Conservation (phyloP, 768 basidiomycete species). For the Xerocomellus dryophilus region DNA sequence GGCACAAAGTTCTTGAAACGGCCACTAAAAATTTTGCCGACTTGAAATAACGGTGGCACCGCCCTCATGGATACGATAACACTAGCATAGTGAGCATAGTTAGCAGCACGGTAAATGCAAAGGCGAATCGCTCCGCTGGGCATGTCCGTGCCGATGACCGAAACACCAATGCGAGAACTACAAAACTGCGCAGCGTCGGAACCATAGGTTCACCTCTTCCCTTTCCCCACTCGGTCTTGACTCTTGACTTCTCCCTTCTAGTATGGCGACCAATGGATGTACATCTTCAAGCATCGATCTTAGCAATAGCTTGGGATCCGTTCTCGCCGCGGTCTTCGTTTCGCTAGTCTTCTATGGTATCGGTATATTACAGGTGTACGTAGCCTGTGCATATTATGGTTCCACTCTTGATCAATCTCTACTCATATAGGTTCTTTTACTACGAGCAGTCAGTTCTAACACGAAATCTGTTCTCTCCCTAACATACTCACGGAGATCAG, state of each 20-base stretch:
- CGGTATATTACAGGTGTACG: too few species aligned
- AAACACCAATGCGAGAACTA: conserved; percentile 4
- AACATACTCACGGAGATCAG: not conserved
- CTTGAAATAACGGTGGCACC: not conserved
- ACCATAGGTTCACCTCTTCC: not conserved
- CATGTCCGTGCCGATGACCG: conserved; percentile 12
- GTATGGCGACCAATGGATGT: conserved; percentile 11
- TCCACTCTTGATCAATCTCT: not conserved
- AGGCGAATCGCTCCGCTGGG: too few species aligned
- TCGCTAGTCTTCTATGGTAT: too few species aligned
- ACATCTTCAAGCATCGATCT: conserved; percentile 3
- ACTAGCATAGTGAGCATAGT: too few species aligned
- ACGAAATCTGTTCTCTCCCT: not conserved
- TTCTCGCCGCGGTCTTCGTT: conserved; percentile 17
- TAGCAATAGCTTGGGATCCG: conserved; percentile 25
- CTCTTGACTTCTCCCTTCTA: too few species aligned
- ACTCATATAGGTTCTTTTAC: conserved; percentile 22
- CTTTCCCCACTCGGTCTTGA: too few species aligned
- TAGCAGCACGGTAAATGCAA: too few species aligned
- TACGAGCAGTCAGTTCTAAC: conserved; percentile 20
- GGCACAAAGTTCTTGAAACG: not conserved
- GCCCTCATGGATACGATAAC: not conserved
- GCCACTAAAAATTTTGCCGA: not conserved
- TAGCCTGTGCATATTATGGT: not conserved
- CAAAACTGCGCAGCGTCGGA: conserved; percentile 5